Conservation (phyloP, 2,329 filamentous ascomycete genomes). For the Ophiostoma himal-ulmi region DNA sequence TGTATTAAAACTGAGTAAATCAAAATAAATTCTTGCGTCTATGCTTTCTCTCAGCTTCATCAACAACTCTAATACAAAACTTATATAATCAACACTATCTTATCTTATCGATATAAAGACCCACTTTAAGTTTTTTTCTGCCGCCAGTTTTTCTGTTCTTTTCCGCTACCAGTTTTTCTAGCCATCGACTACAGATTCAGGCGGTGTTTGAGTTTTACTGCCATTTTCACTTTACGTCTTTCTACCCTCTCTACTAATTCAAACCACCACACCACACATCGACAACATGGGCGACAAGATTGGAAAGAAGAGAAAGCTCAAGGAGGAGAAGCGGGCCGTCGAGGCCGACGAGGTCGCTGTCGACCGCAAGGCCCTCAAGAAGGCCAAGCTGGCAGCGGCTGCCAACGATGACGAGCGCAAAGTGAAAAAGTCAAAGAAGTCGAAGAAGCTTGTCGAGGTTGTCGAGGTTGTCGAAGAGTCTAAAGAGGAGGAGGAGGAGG, state of each 20-base stretch:
- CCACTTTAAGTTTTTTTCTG: conserved; percentile 14
- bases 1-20: too few relatives aligned
- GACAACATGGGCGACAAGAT: conserved; percentile 27
- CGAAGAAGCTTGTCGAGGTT: conserved; percentile 28
- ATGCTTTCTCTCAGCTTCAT: too few relatives aligned
- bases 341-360: conserved; percentile 14
- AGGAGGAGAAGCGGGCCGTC: conserved; percentile 28
- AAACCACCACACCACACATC: not conserved
- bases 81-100: not conserved
- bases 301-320: conserved; percentile 36
- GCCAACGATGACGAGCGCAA: conserved; percentile 20
- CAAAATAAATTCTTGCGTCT: too few relatives aligned
- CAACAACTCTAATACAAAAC: not conserved
- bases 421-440: conserved; percentile 22
- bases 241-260: not conserved
- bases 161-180: conserved; percentile 1
- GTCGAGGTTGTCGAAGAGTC: conserved; percentile 10
- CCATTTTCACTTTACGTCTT: not conserved
- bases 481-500: conserved; percentile 17
- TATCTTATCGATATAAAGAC: conserved; percentile 12
- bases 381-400: conserved; percentile 22
- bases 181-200: conserved; percentile 1
- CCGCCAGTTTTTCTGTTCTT: conserved; percentile 11
- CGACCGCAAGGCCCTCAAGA: conserved; percentile 25
- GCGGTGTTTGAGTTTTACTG: conserved; percentile 10